Evolutionary conservation across 2,329 filamentous ascomycete species (phyloP).

Genomic region (Chaetomium globosum): DNA sequence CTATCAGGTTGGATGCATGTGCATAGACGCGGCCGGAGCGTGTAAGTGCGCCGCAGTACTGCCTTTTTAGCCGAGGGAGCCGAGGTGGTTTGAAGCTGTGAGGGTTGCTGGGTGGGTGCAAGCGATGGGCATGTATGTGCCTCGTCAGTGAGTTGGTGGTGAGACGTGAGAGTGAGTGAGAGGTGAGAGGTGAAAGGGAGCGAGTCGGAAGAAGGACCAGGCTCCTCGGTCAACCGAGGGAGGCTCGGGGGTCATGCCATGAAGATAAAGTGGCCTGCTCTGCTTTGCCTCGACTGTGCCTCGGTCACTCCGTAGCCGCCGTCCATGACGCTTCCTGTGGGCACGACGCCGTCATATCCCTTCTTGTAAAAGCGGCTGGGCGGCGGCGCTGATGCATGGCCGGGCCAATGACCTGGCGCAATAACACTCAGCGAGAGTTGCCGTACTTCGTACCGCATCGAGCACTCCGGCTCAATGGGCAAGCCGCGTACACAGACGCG

Average conservation of each 20-base stretch:
- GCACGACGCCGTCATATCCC: neutral
- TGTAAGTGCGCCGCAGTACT: neutral
- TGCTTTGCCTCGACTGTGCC: slow-evolving; percentile 3
- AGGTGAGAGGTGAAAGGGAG: neutral
- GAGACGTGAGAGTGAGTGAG: neutral
- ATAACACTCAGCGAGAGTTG: neutral
- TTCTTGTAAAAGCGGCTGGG: slow-evolving; percentile 11
- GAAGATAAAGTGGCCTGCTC: neutral
- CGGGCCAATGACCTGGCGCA: slow-evolving; percentile 9
- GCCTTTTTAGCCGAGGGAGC: neutral
- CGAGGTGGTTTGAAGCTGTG: neutral
- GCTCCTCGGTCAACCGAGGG: neutral
- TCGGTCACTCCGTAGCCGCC: neutral
- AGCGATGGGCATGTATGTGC: neutral
- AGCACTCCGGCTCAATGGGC: slow-evolving; percentile 24
- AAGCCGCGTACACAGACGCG: slow-evolving; percentile 15
- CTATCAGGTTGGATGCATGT: neutral
- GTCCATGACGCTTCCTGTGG: slow-evolving; percentile 17
- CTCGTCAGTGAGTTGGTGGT: neutral
- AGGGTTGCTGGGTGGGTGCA: neutral
- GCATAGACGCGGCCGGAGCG: neutral
- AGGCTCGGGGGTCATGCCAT: neutral
- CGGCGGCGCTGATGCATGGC: slow-evolving; percentile 5
- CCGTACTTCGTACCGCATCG: neutral
- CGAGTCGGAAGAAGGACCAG: neutral